These are phyloP conservation scores for Rhodomyrtus psidioides DNA, from an alignment of 441 rosid species.

Conservation along the genomic window DNA sequence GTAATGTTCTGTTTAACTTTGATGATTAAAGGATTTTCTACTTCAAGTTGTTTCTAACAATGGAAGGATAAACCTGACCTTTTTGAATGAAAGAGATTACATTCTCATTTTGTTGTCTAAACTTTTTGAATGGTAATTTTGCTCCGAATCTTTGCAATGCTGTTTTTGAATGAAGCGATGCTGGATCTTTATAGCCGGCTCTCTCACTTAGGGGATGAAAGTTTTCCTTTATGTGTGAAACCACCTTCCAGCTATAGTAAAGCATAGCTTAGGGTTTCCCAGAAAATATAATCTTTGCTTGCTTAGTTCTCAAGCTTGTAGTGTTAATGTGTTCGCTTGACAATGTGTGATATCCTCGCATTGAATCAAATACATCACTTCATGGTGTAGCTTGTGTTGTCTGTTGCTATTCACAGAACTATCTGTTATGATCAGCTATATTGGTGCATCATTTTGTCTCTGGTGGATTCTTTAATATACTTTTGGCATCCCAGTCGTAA, in stretches of 20 bases:
- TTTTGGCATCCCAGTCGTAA: not conserved
- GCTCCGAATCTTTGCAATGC: not conserved
- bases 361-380: not conserved
- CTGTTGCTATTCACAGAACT: not conserved
- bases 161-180: not conserved
- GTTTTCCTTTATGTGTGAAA: not conserved
- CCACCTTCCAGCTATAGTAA: not conserved
- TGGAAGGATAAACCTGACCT: not conserved
- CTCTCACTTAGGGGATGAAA: not conserved
- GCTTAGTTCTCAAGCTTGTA: not conserved
- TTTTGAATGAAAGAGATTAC: not conserved
- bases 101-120: not conserved
- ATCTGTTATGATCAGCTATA: not conserved
- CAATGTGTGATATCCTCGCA: not conserved
- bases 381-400: not conserved
- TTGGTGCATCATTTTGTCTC: not conserved
- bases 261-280: not conserved
- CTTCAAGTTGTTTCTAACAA: not conserved
- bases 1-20: not conserved
- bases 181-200: not conserved
- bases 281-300: not conserved
- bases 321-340: not conserved
- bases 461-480: not conserved
- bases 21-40: not conserved
- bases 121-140: not conserved